Evolutionary conservation across 2,329 filamentous ascomycete species (phyloP).

Genomic region (Neonectria faginata): DNA sequence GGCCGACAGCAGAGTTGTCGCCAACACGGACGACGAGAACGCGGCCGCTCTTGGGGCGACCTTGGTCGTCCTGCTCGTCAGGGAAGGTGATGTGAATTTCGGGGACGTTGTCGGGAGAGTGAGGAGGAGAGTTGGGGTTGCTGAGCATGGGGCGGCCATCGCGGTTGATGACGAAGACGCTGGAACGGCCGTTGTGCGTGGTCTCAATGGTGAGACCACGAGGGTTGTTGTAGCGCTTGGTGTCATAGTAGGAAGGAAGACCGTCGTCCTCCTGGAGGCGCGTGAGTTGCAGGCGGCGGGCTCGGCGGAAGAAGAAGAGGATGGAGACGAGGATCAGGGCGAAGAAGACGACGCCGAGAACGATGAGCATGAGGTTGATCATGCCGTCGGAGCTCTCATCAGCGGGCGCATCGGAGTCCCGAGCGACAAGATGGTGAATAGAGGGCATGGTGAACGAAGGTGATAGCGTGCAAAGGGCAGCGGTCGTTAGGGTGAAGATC

Average conservation of each 20-base stretch:
- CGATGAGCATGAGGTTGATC: constrained; percentile 81
- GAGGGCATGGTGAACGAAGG: constrained; percentile 42
- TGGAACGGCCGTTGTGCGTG: constrained; percentile 67
- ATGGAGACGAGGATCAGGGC: constrained; percentile 74
- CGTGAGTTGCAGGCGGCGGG: constrained; percentile 60
- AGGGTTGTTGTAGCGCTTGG: constrained; percentile 63
- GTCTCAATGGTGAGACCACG: constrained; percentile 70
- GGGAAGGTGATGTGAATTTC: constrained; percentile 99
- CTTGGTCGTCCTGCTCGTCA: constrained; percentile 88
- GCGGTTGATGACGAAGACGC: constrained; percentile 82
- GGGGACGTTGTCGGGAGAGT: constrained; percentile 85
- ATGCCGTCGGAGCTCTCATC: constrained; percentile 68
- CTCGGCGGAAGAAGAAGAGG: constrained; percentile 79
- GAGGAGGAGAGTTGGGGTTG: constrained; percentile 79
- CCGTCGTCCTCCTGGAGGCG: constrained; percentile 55
- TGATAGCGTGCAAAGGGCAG: constrained; percentile 21
- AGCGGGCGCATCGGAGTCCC: constrained; percentile 45
- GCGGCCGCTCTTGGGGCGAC: constrained; percentile 83
- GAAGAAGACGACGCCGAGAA: constrained; percentile 82
- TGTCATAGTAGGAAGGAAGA: constrained; percentile 78
- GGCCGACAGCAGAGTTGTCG: constrained; percentile 84
- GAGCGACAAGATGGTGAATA: constrained; percentile 40
- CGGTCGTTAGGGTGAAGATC: constrained; percentile 24
- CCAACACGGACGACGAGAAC: constrained; percentile 93
- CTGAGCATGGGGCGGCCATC: constrained; percentile 81